Conservation (phyloP, 768 basidiomycete genomes). For the Trametes cubensis region DNA sequence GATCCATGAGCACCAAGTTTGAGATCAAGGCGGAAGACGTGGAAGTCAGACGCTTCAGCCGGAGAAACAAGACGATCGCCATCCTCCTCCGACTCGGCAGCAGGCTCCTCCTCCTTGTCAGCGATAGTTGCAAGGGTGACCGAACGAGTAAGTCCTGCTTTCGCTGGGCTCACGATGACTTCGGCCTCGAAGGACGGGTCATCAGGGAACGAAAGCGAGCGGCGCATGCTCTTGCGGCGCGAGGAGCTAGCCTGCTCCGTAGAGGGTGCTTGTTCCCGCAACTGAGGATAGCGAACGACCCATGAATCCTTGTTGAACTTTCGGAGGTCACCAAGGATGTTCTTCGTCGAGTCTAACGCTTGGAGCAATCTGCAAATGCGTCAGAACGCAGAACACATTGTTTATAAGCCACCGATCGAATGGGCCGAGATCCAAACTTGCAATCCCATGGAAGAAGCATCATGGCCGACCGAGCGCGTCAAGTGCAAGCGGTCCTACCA, state of each 20-base stretch:
- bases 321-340: conserved; percentile 69
- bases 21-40: conserved; percentile 89
- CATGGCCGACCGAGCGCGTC: background rate
- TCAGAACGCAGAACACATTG: conserved; percentile 2
- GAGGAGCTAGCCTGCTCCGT: conserved; percentile 34
- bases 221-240: conserved; percentile 52
- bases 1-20: conserved; percentile 80
- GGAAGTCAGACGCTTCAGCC: conserved; percentile 63
- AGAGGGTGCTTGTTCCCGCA: conserved; percentile 49
- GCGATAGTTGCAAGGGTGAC: conserved; percentile 58
- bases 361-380: conserved; percentile 58
- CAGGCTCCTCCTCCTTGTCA: conserved; percentile 48
- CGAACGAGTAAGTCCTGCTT: conserved; percentile 55
- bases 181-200: conserved; percentile 71
- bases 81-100: conserved; percentile 31
- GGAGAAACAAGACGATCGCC: conserved; percentile 42
- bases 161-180: conserved; percentile 58
- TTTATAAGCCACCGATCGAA: background rate
- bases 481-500: background rate
- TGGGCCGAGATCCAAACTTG: background rate
- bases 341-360: conserved; percentile 74
- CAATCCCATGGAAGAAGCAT: background rate
- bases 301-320: conserved; percentile 85
- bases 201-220: conserved; percentile 84
- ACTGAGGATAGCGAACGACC: conserved; percentile 86